Conservation (phyloP, 805 yeast species). For the Ogataea ganodermae region DNA sequence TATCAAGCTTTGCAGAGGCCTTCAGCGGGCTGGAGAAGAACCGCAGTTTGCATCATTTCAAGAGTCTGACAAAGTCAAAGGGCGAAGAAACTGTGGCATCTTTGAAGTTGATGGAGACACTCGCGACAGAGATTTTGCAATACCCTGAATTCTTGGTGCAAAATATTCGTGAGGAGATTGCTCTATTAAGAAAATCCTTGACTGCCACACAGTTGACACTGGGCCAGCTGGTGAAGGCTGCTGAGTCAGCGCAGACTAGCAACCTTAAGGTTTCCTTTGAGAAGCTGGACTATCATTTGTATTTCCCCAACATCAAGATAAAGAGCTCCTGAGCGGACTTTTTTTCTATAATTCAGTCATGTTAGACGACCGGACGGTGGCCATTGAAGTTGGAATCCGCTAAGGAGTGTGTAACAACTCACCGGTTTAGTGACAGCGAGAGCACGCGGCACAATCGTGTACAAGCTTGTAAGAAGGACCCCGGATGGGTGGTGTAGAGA, state of each 20-base stretch:
- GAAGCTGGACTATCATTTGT: constrained; percentile 43
- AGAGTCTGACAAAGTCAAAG: constrained; percentile 16
- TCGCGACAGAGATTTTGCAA: constrained; percentile 8
- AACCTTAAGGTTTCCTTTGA: constrained; percentile 28
- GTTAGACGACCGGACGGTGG: constrained; percentile 55
- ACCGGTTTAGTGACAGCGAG: constrained; percentile 55
- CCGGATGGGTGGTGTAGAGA: too few relatives aligned
- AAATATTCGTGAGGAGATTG: constrained; percentile 14
- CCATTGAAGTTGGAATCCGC: constrained; percentile 56
- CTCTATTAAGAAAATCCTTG: constrained; percentile 30
- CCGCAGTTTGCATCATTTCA: constrained; percentile 17
- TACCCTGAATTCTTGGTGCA: constrained; percentile 13
- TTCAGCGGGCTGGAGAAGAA: constrained; percentile 16
- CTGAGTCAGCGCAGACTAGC: constrained; percentile 11
- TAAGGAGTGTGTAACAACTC: constrained; percentile 55
- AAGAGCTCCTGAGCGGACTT: neutral
- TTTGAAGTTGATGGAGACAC: constrained; percentile 11
- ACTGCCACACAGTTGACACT: constrained; percentile 31
- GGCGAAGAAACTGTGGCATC: constrained; percentile 18
- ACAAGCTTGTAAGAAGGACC: too few relatives aligned
- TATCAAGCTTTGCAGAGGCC: constrained; percentile 18
- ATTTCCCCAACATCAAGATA: constrained; percentile 45
- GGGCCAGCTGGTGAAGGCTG: constrained; percentile 18
- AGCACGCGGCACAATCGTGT: too few relatives aligned
- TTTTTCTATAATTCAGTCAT: constrained; percentile 12